Percentiles rank a stretch among this genome's conserved stretches.
phyloP scores from a whole-genome alignment of 2,329 filamentous ascomycete species.

The Dactylellina haptotyla region DNA sequence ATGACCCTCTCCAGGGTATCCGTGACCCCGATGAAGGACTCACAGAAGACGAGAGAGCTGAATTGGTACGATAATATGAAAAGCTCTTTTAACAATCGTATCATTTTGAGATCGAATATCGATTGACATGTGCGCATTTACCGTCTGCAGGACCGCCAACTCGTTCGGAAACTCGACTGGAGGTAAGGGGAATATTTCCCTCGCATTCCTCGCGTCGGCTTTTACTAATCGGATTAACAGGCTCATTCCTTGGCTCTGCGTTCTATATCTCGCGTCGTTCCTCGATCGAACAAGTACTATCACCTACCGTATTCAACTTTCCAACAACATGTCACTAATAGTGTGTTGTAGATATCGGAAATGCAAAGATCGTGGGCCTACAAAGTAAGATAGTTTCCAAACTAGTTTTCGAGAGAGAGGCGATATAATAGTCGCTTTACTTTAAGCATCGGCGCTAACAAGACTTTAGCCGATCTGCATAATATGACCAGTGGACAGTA shows the following conservation, averaged over 20 bases:
- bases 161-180: constrained; percentile 72
- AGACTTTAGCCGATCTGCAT: constrained; percentile 29
- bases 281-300: constrained; percentile 66
- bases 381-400: constrained; percentile 59
- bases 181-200: constrained; percentile 67
- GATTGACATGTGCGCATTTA: constrained; percentile 13
- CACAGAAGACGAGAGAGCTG: constrained; percentile 71
- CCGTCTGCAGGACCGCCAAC: constrained; percentile 68
- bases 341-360: constrained; percentile 71
- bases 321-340: constrained; percentile 67
- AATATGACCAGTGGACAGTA: constrained; percentile 73
- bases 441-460: no score
- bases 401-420: not conserved
- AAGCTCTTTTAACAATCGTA: not conserved
- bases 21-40: constrained; percentile 72
- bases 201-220: not conserved
- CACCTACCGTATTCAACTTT: constrained; percentile 25
- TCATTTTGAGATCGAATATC: not conserved
- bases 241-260: constrained; percentile 65
- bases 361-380: constrained; percentile 71
- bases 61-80: constrained; percentile 67
- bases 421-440: not conserved
- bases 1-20: constrained; percentile 28
- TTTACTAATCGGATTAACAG: constrained; percentile 22
- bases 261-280: constrained; percentile 79